Evolutionary conservation across 169 alveolate species (phyloP), one percentile per base, ranked within the genome.

Genomic region (Eimeria maxima): DNA sequence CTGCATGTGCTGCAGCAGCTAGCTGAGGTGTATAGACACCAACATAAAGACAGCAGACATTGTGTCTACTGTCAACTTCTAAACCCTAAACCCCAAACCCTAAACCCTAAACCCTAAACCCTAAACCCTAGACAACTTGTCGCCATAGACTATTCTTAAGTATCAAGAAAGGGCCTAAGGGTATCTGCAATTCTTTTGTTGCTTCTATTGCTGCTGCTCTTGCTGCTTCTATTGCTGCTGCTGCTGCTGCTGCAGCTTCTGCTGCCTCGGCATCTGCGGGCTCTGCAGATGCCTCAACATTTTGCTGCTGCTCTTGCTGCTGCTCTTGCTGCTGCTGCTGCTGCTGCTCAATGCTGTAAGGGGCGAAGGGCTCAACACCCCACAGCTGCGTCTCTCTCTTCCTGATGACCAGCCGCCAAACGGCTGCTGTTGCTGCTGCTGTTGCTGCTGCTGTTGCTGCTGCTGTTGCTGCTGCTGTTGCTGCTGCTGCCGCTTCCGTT

Each of bases 101-200:
- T 69, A 69, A 69, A 69, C 80, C 80, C 80, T 69, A 65, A 65
- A 65, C 74, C 74, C 74, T 65, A 65, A 65, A 65, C 74, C 74
- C 74, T 65, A 65, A 65, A 50, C 57, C 57, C 57, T 50, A 50
- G 57, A 69, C 88, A 22, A 76, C 11, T 18, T 76, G 88, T 7
- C 88, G 44, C 88, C 88, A 76, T 27, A 76, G 88, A 44, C 42
- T 38, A 33, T 76, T 76, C 60, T 76, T 29, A 22, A 76, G 88
- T 14, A 76, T 24, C 63, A 76, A 27, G 60, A 76, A 42, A 10
- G 88, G 88, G 50, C 88, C 88, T 33, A 76, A 47, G 29, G 88
- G 88, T 29, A 76, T 7, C 57, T 76, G 24, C 4, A 38, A 5
- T 44, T 2, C 88, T 44, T 5, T 24, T 29, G 88, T 11, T 29